These are phyloP conservation scores for Russula earlei DNA, from an alignment of 768 basidiomycete species.

Conservation along the genomic window DNA sequence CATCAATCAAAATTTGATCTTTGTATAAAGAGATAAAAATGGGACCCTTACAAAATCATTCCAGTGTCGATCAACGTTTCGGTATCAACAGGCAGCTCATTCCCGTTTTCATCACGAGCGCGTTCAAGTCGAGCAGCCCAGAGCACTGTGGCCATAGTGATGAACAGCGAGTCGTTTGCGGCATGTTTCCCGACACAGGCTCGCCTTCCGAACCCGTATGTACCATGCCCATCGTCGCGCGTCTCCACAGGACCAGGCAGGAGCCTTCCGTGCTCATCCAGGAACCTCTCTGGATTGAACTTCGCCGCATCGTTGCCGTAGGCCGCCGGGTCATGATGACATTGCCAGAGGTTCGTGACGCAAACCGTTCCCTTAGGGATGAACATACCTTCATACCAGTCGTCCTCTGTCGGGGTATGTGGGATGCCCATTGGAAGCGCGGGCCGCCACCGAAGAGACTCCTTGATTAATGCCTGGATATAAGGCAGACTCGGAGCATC, in stretches of 20 bases:
- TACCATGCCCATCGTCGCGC: constrained; percentile 9
- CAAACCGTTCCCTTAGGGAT: constrained; percentile 31
- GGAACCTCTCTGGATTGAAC: constrained; percentile 20
- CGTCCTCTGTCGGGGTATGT: constrained; percentile 20
- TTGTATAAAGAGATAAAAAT: neutral
- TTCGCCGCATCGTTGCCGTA: constrained; percentile 17
- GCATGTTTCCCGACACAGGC: constrained; percentile 18
- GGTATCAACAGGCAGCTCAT: neutral
- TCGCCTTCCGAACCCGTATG: constrained; percentile 16
- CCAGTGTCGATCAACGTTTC: neutral
- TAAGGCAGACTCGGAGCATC: neutral
- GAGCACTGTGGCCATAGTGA: constrained; percentile 20
- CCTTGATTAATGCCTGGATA: constrained; percentile 6
- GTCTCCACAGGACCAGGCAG: constrained; percentile 3
- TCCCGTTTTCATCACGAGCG: neutral
- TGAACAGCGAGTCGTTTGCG: constrained; percentile 18
- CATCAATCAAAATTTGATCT: neutral
- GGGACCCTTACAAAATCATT: neutral
- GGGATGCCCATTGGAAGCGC: neutral
- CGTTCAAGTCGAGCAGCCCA: constrained; percentile 17
- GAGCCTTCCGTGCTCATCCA: constrained; percentile 1
- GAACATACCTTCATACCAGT: constrained; percentile 23
- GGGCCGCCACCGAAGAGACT: constrained; percentile 8
- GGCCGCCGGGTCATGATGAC: constrained; percentile 1
- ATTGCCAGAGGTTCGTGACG: constrained; percentile 22